A percentile compares a stretch with the other conserved stretches of the same genome.
These are phyloP conservation scores for Fusarium albosuccineum DNA, from an alignment of 2,329 filamentous ascomycete genomes.

Conservation along the genomic window DNA sequence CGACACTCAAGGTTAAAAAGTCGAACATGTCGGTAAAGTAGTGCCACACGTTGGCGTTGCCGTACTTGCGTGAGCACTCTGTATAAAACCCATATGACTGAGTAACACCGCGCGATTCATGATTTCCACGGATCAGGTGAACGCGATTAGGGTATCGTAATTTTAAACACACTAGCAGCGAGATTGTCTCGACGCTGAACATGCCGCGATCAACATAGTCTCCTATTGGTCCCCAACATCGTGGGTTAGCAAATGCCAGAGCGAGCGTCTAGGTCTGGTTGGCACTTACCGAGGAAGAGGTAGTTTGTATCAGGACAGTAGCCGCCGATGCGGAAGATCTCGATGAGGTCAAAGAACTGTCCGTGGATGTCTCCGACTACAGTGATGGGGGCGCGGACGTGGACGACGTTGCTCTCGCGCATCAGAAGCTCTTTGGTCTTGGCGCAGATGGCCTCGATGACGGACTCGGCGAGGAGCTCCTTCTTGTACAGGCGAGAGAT, in stretches of 20 bases:
- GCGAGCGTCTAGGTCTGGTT: background rate
- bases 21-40: conserved; percentile 99
- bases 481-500: conserved; percentile 97
- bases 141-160: conserved; percentile 96
- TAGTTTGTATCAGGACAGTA: conserved; percentile 99
- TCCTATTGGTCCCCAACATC: conserved; percentile 62
- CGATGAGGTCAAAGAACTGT: conserved; percentile 98
- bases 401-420: conserved; percentile 99
- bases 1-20: conserved; percentile 94
- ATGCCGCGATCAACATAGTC: conserved; percentile 99
- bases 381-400: conserved; percentile 94
- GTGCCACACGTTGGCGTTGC: conserved; percentile 98
- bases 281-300: conserved; percentile 83
- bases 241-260: conserved; percentile 24
- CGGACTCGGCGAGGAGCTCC: conserved; percentile 95
- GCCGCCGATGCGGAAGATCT: conserved; percentile 98
- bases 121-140: conserved; percentile 96
- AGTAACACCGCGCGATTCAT: conserved; percentile 96
- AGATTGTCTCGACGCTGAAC: conserved; percentile 99
- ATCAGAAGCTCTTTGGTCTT: conserved; percentile 99
- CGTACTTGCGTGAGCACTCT: conserved; percentile 97
- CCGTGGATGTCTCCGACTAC: conserved; percentile 99
- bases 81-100: conserved; percentile 99
- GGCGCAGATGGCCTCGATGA: conserved; percentile 98
- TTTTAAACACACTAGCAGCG: conserved; percentile 95